A percentile compares a stretch with the other conserved stretches of the same genome.
These are phyloP conservation scores for Colletotrichum godetiae DNA, from an alignment of 2,329 filamentous ascomycete genomes.

Conservation along the genomic window DNA sequence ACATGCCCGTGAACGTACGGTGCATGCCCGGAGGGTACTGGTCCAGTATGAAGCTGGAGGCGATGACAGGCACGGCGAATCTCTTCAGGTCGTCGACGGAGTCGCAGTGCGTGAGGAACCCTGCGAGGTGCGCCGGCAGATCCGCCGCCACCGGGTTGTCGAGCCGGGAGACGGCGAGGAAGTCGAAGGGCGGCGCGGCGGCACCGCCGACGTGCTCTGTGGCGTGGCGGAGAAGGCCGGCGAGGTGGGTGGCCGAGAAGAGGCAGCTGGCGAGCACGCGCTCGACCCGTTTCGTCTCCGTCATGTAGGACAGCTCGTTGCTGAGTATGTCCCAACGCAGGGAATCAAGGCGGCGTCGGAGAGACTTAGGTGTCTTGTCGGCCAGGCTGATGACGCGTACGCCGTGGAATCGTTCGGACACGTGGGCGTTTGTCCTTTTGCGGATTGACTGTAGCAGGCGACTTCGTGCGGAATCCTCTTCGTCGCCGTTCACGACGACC, in stretches of 20 bases:
- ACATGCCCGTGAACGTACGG: too few species aligned
- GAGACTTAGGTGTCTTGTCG: not conserved
- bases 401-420: not conserved
- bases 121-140: too few species aligned
- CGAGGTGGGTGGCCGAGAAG: conserved; percentile 12
- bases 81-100: too few species aligned
- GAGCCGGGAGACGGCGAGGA: not conserved
- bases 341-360: not conserved
- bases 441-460: not conserved
- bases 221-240: not conserved
- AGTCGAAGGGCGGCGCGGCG: not conserved
- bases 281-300: not conserved
- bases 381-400: conserved; percentile 2
- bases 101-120: too few species aligned
- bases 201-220: not conserved
- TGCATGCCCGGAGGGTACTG: too few species aligned
- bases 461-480: not conserved
- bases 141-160: too few species aligned
- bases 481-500: not conserved
- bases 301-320: conserved; percentile 12
- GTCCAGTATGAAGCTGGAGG: too few species aligned
- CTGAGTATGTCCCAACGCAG: not conserved
- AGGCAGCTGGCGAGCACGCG: not conserved
- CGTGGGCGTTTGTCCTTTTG: not conserved
- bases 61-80: too few species aligned